Evolutionary conservation across 495 filamentous ascomycete genomes (phyloP), one percentile per base, ranked within the genome.

Genomic region (Terfezia claveryi): DNA sequence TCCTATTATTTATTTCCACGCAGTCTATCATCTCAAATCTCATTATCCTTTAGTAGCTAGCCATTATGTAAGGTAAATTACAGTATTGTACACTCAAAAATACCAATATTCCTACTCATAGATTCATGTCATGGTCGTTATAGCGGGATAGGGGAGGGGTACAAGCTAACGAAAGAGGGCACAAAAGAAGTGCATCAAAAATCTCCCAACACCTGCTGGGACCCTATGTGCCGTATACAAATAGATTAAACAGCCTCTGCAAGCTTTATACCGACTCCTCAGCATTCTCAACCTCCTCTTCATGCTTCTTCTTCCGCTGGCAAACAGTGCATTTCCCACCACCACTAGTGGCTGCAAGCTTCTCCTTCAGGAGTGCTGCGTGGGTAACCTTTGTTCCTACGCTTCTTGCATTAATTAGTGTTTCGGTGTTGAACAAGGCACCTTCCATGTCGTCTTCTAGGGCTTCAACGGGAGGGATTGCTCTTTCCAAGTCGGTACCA

Each of bases 311-410:
- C 51, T 58, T 54, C n/a, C 27, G n/a, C 50, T 23, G n/a, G 57
- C 60, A 59, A 60, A 66, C 16, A 61, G 12, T 2, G 57, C 58
- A 69, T 83, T 87, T 7, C 86, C 84, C 32, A 77, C 77, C 23
- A 73, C 70, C 36, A 92, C 74, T 54, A 14, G 14, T 49, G n/a
- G n/a, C 50, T 12, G 23, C 23, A 16, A 51, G 27, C 27, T 73
- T 72, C 55, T 86, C 81, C 57, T 80, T 74, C 53, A 95, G 68
- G 55, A 94, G 66, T 59, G 85, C 76, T 16, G 88, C 87, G 61
- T 87, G 84, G 49, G 82, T 85, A n/a, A 94, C 87, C 66, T 95
- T 95, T 2, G 79, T 79, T 0, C 84, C 82, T 16, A 95, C 77
- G 38, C 78, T 82, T 37, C 80, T 70, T 23, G n/a, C 73, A 72